Conservation (phyloP, 495 filamentous ascomycete genomes). For the Penicillium robsamsonii region DNA sequence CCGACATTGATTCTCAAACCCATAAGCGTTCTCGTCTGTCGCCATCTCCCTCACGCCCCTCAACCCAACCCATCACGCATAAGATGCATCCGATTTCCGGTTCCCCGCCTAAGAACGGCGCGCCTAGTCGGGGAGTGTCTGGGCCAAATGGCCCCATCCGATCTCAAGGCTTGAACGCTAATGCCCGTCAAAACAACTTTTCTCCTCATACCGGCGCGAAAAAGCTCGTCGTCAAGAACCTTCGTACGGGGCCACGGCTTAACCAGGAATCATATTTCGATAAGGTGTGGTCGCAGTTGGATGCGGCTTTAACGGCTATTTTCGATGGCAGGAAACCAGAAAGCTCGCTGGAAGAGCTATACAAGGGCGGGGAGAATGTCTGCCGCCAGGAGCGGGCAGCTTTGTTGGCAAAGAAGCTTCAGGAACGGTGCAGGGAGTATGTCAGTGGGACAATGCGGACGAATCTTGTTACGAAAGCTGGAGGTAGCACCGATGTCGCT, state of each 20-base stretch:
- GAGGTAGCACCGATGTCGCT: conserved; percentile 55
- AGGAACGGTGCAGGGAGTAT: conserved; percentile 60
- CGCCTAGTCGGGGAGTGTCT: conserved; percentile 28
- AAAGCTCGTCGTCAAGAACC: conserved; percentile 84
- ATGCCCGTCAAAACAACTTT: conserved; percentile 38
- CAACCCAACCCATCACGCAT: conserved; percentile 22
- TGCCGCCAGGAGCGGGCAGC: conserved; percentile 72
- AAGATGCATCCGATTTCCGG: conserved; percentile 52
- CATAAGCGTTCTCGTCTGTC: conserved; percentile 46
- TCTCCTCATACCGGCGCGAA: conserved; percentile 60
- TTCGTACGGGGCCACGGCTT: conserved; percentile 56
- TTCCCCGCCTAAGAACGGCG: conserved; percentile 32
- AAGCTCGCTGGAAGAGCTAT: conserved; percentile 79
- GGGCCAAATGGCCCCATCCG: conserved; percentile 15
- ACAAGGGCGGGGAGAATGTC: conserved; percentile 84
- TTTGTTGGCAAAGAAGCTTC: conserved; percentile 61
- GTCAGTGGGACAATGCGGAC: conserved; percentile 56
- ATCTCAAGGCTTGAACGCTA: conserved; percentile 27
- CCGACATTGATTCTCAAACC: conserved; percentile 26
- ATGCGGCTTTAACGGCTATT: conserved; percentile 67
- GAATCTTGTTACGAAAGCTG: conserved; percentile 48
- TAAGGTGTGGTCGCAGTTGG: conserved; percentile 66
- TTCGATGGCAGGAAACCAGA: conserved; percentile 61
- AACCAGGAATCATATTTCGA: conserved; percentile 71
- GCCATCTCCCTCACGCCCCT: conserved; percentile 26